Conservation (phyloP, 805 yeast species). For the Cyberlindnera meyerae region DNA sequence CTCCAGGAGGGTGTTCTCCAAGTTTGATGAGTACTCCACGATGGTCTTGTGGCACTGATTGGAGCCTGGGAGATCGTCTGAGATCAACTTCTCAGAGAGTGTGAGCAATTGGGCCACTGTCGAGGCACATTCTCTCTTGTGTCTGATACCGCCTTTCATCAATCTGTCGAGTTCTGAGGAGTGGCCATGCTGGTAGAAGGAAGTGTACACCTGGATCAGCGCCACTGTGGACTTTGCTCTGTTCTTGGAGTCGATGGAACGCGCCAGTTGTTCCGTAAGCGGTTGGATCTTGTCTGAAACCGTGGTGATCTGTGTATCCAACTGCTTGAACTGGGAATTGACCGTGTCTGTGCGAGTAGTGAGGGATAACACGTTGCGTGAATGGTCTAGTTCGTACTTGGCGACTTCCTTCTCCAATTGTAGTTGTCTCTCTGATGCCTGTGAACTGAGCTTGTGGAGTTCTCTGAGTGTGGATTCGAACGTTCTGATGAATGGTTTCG, state of each 20-base stretch:
- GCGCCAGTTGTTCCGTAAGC: constrained; percentile 61
- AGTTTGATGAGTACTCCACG: constrained; percentile 65
- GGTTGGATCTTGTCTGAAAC: constrained; percentile 62
- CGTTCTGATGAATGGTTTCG: constrained; percentile 90
- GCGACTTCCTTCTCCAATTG: constrained; percentile 54
- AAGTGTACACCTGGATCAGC: constrained; percentile 69
- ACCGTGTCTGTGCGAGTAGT: constrained; percentile 43
- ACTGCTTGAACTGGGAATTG: constrained; percentile 41
- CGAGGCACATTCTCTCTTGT: constrained; percentile 62
- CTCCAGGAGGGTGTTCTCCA: constrained; percentile 68
- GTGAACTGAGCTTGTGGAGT: constrained; percentile 54
- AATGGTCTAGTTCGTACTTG: constrained; percentile 60
- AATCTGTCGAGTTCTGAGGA: constrained; percentile 55
- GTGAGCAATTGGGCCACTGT: constrained; percentile 60
- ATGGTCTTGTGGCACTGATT: constrained; percentile 36
- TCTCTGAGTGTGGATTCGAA: constrained; percentile 82
- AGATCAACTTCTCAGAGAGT: constrained; percentile 59
- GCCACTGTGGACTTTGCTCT: constrained; percentile 68
- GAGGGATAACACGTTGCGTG: constrained; percentile 56
- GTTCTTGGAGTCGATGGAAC: constrained; percentile 67
- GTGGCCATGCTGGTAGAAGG: constrained; percentile 49
- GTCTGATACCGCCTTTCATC: constrained; percentile 47
- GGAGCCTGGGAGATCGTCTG: constrained; percentile 45
- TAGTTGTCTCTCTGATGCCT: constrained; percentile 46
- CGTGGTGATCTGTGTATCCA: constrained; percentile 50